Evolutionary conservation across 176 grass and related monocot genomes (phyloP).

Genomic region (Aegilops tauschii): DNA sequence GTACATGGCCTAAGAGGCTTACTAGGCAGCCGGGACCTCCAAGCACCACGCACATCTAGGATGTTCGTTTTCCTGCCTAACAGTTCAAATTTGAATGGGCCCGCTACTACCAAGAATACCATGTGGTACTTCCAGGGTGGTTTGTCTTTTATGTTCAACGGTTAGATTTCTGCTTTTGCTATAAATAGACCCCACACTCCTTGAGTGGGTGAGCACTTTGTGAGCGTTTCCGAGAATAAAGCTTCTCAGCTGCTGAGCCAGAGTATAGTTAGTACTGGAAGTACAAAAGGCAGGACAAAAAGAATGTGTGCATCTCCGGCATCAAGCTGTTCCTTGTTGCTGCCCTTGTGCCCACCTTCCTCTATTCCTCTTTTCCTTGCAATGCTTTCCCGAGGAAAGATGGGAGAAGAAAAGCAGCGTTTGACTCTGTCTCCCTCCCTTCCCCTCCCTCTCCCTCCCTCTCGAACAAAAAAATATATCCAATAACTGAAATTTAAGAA

Average conservation of each 20-base stretch:
- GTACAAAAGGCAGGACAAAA: not conserved
- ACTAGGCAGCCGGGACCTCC: too few relatives aligned
- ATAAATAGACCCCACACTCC: too few relatives aligned
- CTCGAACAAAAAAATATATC: not conserved
- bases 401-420: not conserved
- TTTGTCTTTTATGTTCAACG: too few relatives aligned
- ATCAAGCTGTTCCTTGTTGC: not conserved
- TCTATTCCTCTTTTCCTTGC: not conserved
- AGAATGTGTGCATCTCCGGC: not conserved
- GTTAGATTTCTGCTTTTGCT: too few relatives aligned
- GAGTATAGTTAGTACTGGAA: not conserved
- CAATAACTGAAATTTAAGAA: conserved; percentile 11
- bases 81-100: too few relatives aligned
- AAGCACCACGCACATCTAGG: too few relatives aligned
- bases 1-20: too few relatives aligned
- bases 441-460: not conserved
- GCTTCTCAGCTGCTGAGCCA: not conserved
- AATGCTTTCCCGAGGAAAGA: not conserved
- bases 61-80: too few relatives aligned
- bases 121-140: too few relatives aligned
- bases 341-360: not conserved
- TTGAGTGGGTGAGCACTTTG: too few relatives aligned
- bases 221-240: too few relatives aligned
- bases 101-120: too few relatives aligned
- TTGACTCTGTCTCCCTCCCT: not conserved